These are phyloP conservation scores for Pythium sukuiense DNA, from an alignment of 352 stramenopile species.

Conservation along the genomic window DNA sequence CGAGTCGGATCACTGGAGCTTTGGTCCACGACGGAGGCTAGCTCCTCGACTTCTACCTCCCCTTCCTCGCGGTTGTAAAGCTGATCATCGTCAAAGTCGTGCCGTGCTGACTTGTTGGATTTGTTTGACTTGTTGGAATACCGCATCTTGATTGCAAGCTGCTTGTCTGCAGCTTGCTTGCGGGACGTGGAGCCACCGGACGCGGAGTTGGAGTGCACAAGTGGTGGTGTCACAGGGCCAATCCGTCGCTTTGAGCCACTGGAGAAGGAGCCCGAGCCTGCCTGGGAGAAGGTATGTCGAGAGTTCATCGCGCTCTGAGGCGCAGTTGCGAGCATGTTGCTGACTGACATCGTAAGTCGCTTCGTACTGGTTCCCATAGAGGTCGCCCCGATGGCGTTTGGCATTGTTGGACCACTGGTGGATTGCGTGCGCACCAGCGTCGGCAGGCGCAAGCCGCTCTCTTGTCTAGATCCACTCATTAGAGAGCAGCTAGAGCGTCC, in stretches of 20 bases:
- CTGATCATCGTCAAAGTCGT: conserved; percentile 16
- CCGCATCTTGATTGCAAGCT: conserved; percentile 31
- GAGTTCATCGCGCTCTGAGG: not conserved
- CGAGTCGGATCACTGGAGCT: conserved; percentile 1
- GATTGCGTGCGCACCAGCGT: conserved; percentile 6
- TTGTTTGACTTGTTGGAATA: conserved; percentile 38
- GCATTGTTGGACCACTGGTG: conserved; percentile 1
- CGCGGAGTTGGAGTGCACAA: conserved; percentile 15
- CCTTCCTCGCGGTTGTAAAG: conserved; percentile 9
- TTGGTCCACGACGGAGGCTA: conserved; percentile 5
- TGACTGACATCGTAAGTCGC: conserved; percentile 5
- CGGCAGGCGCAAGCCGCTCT: not conserved
- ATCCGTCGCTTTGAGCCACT: conserved; percentile 17
- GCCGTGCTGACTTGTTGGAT: conserved; percentile 21
- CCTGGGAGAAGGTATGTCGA: not conserved
- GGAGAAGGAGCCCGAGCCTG: conserved; percentile 5
- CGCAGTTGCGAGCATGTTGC: conserved; percentile 1
- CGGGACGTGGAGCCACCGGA: conserved; percentile 14
- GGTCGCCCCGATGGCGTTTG: not conserved
- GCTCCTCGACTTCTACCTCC: conserved; percentile 25
- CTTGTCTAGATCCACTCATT: not conserved
- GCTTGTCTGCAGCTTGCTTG: conserved; percentile 23
- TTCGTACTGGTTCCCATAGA: not conserved
- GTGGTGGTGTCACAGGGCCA: not conserved
- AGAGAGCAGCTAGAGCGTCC: too few species aligned